Base-by-base conservation (phyloP, 2,329 filamentous ascomycete species). In the Coniochaeta hoffmannii region DNA sequence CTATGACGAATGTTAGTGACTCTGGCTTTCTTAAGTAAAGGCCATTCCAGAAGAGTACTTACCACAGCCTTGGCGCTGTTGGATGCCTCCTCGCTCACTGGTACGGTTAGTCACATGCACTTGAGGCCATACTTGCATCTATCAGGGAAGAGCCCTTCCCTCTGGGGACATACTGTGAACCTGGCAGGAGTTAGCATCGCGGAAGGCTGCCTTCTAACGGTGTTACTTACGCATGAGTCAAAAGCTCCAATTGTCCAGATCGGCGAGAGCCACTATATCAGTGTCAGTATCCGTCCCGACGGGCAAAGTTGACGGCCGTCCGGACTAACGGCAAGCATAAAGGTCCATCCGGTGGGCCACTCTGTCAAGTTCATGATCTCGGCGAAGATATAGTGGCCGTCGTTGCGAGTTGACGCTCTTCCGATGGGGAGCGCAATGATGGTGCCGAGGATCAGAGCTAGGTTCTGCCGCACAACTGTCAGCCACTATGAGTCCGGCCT, bases 221-320 rank as follows among this genome's bases (percentile, higher is more conserved):
- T 14, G 15, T 4, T 14, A 60, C 83, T 78, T 8, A 80, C 78
- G 55, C 79, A 83, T 1, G 74, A 76, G 61, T 83, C 80, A 58
- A 83, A 83, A 1, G 72, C 75, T n/a, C 72, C 73, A 35, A 79
- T 79, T 0, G 80, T 82, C 82, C 82, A 86, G 58, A 86, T 85
- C 0, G 82, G 82, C 30, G 73, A 75, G 19, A 86, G 69, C 79
- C 81, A 85, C 0, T 51, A 15, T 17, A 28, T 19, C n/a, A 34
- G 6, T 10, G 49, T 31, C 24, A 46, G 41, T n/a, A 19, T 15
- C 6, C 15, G 2, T 19, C 22, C 14, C 2, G 22, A 15, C 7
- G 24, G 4, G 6, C 11, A 5, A 28, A 15, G 3, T 8, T 12
- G 7, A n/a, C n/a, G n/a, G n/a, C n/a, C n/a, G 22, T 24, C 6